Percentiles rank a stretch among this genome's conserved stretches.
phyloP scores from a whole-genome alignment of 441 rosid genomes.

The Mallotus repandus region DNA sequence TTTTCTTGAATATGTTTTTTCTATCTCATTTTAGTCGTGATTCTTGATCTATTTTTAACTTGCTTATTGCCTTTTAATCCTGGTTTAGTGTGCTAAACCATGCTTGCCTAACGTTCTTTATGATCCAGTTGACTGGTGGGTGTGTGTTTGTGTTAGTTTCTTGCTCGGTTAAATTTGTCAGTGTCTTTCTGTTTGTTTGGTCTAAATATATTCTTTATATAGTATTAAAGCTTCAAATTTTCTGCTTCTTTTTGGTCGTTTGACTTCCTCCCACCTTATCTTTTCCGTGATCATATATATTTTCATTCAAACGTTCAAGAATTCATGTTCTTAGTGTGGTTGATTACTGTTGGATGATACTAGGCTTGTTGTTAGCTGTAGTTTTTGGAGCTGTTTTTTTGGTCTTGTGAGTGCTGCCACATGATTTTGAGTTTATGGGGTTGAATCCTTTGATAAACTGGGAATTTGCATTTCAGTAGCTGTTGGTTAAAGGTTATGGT shows the following conservation, averaged over 20 bases:
- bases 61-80: conserved; percentile 6
- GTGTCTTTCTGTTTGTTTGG: neutral
- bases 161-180: neutral
- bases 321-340: neutral
- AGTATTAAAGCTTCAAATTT: conserved; percentile 4
- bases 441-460: neutral
- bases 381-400: conserved; percentile 6
- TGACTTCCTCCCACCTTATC: conserved; percentile 6
- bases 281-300: neutral
- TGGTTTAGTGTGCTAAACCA: neutral
- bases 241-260: neutral
- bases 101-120: conserved; percentile 21
- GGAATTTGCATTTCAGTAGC: conserved; percentile 9
- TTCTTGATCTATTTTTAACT: neutral
- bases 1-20: too few relatives aligned
- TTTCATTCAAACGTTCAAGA: neutral
- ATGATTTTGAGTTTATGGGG: conserved; percentile 12
- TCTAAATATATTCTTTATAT: conserved; percentile 6
- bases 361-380: neutral
- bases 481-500: conserved; percentile 23
- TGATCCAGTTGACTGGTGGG: conserved; percentile 25
- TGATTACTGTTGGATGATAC: conserved; percentile 3
- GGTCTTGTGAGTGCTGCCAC: conserved; percentile 9
- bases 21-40: conserved; percentile 14
- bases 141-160: neutral